These are phyloP conservation scores for Talaromyces sp. DNA, from an alignment of 2,329 filamentous ascomycete genomes.

Conservation along the genomic window DNA sequence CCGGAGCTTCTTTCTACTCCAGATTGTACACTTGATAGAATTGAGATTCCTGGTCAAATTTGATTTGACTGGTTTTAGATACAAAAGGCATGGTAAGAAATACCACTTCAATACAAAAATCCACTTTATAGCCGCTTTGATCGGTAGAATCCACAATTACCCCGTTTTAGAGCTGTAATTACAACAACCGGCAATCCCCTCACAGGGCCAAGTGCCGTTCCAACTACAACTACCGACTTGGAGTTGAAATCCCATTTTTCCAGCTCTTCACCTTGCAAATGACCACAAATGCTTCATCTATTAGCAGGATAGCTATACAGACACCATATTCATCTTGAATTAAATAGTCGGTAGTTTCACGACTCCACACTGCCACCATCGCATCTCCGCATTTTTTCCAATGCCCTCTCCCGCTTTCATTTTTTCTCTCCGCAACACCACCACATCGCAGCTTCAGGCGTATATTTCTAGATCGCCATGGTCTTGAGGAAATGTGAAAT, in stretches of 20 bases:
- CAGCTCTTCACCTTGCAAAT: background rate
- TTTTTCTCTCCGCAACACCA: constrained; percentile 6
- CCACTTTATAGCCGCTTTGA: background rate
- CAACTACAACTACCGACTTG: background rate
- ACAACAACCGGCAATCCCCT: background rate
- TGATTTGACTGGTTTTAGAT: background rate
- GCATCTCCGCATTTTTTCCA: constrained; percentile 4
- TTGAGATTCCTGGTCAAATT: background rate
- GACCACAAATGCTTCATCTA: background rate
- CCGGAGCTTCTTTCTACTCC: background rate
- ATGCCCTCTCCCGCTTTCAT: constrained; percentile 9
- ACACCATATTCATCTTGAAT: background rate
- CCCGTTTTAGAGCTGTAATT: background rate
- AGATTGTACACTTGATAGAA: background rate
- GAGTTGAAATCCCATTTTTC: background rate
- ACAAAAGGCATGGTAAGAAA: background rate
- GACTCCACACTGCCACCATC: constrained; percentile 1
- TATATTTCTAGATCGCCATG: constrained; percentile 28
- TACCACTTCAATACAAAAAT: background rate
- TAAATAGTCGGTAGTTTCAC: background rate
- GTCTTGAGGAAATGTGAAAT: constrained; percentile 45
- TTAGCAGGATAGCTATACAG: background rate
- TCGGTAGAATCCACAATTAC: background rate
- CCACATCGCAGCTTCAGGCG: background rate
- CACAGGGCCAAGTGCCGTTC: background rate